Percentiles rank a stretch among this genome's conserved stretches.
Evolutionary conservation across 495 filamentous ascomycete species (phyloP).

Genomic region (Penicillium malachiteum): DNA sequence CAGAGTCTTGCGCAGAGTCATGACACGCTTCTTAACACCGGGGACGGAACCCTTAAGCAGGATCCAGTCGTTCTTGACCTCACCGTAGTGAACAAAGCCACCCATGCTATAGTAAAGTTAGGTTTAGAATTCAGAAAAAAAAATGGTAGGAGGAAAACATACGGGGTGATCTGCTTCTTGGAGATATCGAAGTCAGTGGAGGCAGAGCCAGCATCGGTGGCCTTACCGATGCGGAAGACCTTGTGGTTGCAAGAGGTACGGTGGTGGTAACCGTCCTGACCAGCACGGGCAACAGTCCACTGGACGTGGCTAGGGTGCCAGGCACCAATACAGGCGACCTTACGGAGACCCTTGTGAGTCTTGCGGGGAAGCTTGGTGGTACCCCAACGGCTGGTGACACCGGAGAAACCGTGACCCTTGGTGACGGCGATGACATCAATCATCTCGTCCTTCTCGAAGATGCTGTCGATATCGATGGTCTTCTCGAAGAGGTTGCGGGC

Average conservation of each 20-base stretch:
- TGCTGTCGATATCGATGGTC: constrained; percentile 83
- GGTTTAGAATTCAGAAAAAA: constrained; percentile 7
- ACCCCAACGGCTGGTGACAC: constrained; percentile 98
- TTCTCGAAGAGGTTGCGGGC: constrained; percentile 96
- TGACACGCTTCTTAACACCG: constrained; percentile 98
- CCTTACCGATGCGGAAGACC: constrained; percentile 97
- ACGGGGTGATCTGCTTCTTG: constrained; percentile 99
- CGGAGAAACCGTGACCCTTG: constrained; percentile 97
- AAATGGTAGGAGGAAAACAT: constrained; percentile 51
- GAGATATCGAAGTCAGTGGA: constrained; percentile 94
- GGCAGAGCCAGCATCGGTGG: constrained; percentile 80
- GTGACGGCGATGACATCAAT: constrained; percentile 99
- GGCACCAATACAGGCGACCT: constrained; percentile 99
- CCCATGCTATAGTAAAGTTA: constrained; percentile 68
- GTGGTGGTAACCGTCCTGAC: constrained; percentile 99
- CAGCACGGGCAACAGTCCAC: constrained; percentile 99
- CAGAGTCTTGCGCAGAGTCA: constrained; percentile 99
- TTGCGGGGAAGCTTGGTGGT: constrained; percentile 99
- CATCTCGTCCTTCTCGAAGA: constrained; percentile 99
- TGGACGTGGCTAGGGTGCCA: constrained; percentile 99
- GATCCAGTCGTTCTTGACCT: constrained; percentile 99
- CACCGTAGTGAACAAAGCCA: constrained; percentile 98
- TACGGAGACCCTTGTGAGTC: constrained; percentile 99
- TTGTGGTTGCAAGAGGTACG: constrained; percentile 99
- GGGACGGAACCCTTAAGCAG: constrained; percentile 97